A percentile compares a stretch with the other conserved stretches of the same genome.
Evolutionary conservation across 768 basidiomycete genomes (phyloP).

Genomic region (Agaricus blazei): DNA sequence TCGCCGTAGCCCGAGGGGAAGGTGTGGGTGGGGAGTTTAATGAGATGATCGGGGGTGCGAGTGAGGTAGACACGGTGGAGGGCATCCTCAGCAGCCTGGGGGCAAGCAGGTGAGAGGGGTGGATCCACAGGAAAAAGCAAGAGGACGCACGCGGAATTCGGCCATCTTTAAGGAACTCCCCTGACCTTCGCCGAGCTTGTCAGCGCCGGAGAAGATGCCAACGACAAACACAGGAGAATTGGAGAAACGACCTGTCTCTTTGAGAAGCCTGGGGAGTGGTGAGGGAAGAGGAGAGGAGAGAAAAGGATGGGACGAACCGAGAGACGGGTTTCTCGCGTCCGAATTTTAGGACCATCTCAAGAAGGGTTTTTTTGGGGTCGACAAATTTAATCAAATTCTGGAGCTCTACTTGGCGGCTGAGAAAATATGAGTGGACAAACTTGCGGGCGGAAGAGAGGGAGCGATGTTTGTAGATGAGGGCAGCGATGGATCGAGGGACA

Average conservation of each 20-base stretch:
- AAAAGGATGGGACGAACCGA: slow-evolving; percentile 31
- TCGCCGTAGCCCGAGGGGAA: slow-evolving; percentile 54
- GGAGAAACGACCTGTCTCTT: slow-evolving; percentile 88
- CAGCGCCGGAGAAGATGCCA: slow-evolving; percentile 82
- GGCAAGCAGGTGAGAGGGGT: not conserved
- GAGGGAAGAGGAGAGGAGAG: not conserved
- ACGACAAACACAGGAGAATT: slow-evolving; percentile 93
- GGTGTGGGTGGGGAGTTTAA: slow-evolving; percentile 71
- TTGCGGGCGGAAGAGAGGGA: slow-evolving; percentile 82
- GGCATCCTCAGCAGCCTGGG: slow-evolving; percentile 81
- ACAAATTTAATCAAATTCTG: slow-evolving; percentile 30
- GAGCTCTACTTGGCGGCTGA: slow-evolving; percentile 80
- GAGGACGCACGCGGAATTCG: slow-evolving; percentile 71
- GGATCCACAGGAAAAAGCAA: not conserved
- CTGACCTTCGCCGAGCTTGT: slow-evolving; percentile 91
- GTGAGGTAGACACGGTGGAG: slow-evolving; percentile 81
- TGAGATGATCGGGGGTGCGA: slow-evolving; percentile 58
- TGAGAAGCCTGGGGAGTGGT: slow-evolving; percentile 58
- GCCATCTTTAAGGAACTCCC: slow-evolving; percentile 94
- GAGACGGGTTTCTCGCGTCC: slow-evolving; percentile 66
- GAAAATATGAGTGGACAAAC: slow-evolving; percentile 87
- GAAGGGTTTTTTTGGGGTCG: slow-evolving; percentile 53
- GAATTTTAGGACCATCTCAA: slow-evolving; percentile 74
- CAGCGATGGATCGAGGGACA: slow-evolving; percentile 82
- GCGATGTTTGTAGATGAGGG: slow-evolving; percentile 82